phyloP scores from a whole-genome alignment of 2,329 filamentous ascomycete species.

The Ophioceras dolichostomum region DNA sequence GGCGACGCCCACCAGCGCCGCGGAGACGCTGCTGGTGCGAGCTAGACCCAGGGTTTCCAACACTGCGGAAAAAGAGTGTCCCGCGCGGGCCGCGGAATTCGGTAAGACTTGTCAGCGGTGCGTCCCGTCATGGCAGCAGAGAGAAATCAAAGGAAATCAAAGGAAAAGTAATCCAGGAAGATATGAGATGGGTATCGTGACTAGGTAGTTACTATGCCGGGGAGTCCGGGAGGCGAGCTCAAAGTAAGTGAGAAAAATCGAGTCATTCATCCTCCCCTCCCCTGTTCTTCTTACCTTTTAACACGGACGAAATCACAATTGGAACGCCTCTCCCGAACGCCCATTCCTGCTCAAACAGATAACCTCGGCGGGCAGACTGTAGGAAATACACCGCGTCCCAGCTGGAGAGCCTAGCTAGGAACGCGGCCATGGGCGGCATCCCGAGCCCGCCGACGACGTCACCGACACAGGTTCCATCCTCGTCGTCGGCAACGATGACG shows the following conservation, averaged over 20 bases:
- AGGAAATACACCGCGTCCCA: slow-evolving; percentile 79
- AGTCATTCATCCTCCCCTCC: too few relatives aligned
- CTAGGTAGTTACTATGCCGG: too few relatives aligned
- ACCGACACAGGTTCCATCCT: slow-evolving; percentile 17
- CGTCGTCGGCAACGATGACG: slow-evolving; percentile 22
- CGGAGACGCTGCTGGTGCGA: background rate
- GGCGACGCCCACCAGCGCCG: slow-evolving; percentile 42
- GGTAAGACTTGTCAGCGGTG: too few relatives aligned
- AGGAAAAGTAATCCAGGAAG: background rate
- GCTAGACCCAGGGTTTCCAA: too few relatives aligned
- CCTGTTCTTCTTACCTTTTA: slow-evolving; percentile 20
- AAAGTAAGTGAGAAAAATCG: too few relatives aligned
- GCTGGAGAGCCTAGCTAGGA: slow-evolving; percentile 49
- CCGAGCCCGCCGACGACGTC: slow-evolving; percentile 13
- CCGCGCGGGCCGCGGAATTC: too few relatives aligned
- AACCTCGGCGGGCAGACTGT: slow-evolving; percentile 47
- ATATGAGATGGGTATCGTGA: too few relatives aligned
- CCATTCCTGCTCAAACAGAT: slow-evolving; percentile 75
- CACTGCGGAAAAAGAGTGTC: too few relatives aligned
- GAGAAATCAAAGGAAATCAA: too few relatives aligned
- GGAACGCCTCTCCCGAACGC: slow-evolving; percentile 53
- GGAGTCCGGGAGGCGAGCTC: too few relatives aligned
- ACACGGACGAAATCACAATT: slow-evolving; percentile 22
- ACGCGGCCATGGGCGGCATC: slow-evolving; percentile 9
- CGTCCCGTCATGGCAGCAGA: too few relatives aligned